Conservation (phyloP, 768 basidiomycete species). For the Kwoniella shandongensis region DNA sequence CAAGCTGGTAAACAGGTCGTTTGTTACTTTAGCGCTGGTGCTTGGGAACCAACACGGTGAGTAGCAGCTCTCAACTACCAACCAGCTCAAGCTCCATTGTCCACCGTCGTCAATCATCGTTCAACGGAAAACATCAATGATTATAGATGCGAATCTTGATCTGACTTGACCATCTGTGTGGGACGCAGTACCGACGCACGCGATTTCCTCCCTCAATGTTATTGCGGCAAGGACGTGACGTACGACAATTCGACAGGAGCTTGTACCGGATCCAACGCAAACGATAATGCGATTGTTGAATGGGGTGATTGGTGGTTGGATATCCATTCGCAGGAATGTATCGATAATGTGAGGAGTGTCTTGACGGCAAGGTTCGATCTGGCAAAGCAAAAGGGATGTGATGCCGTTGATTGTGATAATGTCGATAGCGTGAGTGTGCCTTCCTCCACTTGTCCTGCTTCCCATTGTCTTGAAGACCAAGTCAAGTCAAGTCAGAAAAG, state of each 20-base stretch:
- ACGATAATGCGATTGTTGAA: slow-evolving; percentile 27
- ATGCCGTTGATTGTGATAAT: slow-evolving; percentile 41
- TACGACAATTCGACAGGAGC: slow-evolving; percentile 13
- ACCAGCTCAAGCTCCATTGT: no score
- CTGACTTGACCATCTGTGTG: no score
- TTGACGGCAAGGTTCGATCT: slow-evolving; percentile 21
- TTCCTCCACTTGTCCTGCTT: background rate
- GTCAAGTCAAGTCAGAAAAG: no score
- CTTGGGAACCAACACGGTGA: slow-evolving; percentile 32
- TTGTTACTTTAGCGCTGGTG: slow-evolving; percentile 39
- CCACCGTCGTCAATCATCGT: no score
- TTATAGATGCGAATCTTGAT: no score
- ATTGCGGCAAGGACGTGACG: slow-evolving; percentile 22
- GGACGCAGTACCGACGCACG: slow-evolving; percentile 23
- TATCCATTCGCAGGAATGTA: slow-evolving; percentile 23
- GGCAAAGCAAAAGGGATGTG: slow-evolving; percentile 34
- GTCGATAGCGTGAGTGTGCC: slow-evolving; percentile 33
- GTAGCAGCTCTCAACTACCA: no score
- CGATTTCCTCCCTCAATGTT: slow-evolving; percentile 26
- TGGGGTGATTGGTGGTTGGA: slow-evolving; percentile 42
- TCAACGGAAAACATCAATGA: no score
- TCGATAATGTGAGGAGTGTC: slow-evolving; percentile 22
- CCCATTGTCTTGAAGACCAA: no score
- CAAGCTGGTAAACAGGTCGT: slow-evolving; percentile 31
- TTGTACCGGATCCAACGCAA: slow-evolving; percentile 12